Evolutionary conservation across 2,329 filamentous ascomycete species (phyloP), one percentile per base, ranked within the genome.

Genomic region (Pyricularia grisea): DNA sequence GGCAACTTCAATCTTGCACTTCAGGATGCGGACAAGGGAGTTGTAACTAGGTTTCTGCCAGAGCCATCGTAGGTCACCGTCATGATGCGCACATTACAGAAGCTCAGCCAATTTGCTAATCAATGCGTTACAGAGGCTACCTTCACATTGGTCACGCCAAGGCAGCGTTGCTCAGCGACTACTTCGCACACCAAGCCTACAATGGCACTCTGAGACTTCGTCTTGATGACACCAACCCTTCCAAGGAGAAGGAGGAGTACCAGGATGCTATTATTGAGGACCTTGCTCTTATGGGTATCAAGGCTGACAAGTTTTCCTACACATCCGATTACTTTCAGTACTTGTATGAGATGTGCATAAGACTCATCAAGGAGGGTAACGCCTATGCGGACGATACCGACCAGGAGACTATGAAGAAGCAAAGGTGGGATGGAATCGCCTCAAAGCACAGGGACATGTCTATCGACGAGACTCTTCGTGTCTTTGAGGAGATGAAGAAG

Each of bases 101-200:
- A n/a, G 5, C 42, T 55, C 20, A 55, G n/a, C 58, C 23, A 61
- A 17, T n/a, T 17, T 23, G 42, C 68, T 72, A 30, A 71, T 55
- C 3, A 27, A 20, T 9, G 36, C 17, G 70, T 28, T 61, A 28
- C 12, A 85, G 83, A 73, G 93, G 93, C 71, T 97, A 97, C 78
- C 88, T 97, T 64, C 94, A 97, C 81, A 97, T 97, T 72, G 94
- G 94, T 68, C 94, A 98, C 82, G 93, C 93, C 74, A 98, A 98
- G 82, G 77, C 76, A 3, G 76, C 76, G 9, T 73, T 78, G 23
- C 88, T 98, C 69, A 97, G 95, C 82, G 94, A 98, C 79, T 98
- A 97, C 84, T 98, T 98, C 74, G 94, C 93, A 64, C 93, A 97
- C 79, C 90, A 93, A 78, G 92, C 93, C 74, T 97, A 97, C 84